Conservation (phyloP, 2,329 filamentous ascomycete species). For the Penicillium sp. region DNA sequence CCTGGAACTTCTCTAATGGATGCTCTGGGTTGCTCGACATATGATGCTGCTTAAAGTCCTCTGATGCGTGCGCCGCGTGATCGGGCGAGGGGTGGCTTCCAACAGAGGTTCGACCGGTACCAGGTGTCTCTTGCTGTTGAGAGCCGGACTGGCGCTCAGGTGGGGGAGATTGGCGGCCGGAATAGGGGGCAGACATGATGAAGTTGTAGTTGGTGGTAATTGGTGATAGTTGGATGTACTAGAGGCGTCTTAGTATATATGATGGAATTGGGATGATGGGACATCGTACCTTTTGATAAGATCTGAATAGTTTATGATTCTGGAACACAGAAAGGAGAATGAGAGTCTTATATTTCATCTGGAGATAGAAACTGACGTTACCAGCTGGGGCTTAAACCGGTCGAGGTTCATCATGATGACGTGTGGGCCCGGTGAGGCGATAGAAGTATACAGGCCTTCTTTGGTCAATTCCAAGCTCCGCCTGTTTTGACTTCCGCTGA, state of each 20-base stretch:
- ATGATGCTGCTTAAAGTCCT: constrained; percentile 26
- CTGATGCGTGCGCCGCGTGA: constrained; percentile 25
- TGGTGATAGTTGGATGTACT: background rate
- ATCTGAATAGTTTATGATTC: too few species aligned
- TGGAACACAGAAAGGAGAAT: background rate
- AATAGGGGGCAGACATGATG: constrained; percentile 61
- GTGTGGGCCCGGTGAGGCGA: constrained; percentile 18
- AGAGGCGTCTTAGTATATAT: background rate
- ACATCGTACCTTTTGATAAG: background rate
- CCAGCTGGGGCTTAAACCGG: constrained; percentile 14
- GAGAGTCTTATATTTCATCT: background rate
- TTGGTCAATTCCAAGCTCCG: too few species aligned
- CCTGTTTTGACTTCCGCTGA: too few species aligned
- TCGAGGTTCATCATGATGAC: constrained; percentile 34
- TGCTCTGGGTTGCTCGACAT: constrained; percentile 48
- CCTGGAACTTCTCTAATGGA: constrained; percentile 40
- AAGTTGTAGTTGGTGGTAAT: constrained; percentile 6
- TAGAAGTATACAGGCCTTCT: background rate
- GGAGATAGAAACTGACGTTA: constrained; percentile 17
- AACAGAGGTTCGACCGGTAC: constrained; percentile 60
- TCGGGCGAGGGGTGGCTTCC: constrained; percentile 19
- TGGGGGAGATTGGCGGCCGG: constrained; percentile 76
- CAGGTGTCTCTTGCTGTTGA: constrained; percentile 63
- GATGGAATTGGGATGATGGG: background rate
- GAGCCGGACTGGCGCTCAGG: constrained; percentile 67